phyloP scores from a whole-genome alignment of 192 early-diverging fungal species.

The Rhizophagus clarus region DNA sequence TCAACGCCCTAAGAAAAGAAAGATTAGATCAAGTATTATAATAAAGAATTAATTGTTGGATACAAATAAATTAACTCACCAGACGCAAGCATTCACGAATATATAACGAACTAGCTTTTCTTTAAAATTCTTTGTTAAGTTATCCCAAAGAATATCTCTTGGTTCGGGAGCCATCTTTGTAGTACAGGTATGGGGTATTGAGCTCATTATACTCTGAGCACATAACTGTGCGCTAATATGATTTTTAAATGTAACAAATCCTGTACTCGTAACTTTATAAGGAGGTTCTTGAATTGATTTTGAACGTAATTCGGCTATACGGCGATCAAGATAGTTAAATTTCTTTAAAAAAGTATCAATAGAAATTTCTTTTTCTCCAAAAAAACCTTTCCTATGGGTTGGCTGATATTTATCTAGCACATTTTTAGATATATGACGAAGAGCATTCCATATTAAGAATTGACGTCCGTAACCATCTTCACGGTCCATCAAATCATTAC shows the following conservation, averaged over 20 bases:
- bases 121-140: constrained; percentile 46
- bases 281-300: constrained; percentile 33
- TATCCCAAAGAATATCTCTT: constrained; percentile 63
- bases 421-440: constrained; percentile 32
- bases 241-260: constrained; percentile 63
- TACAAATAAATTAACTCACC: constrained; percentile 35
- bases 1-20: constrained; percentile 49
- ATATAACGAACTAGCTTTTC: constrained; percentile 46
- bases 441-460: constrained; percentile 42
- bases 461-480: constrained; percentile 29
- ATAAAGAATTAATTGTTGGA: neutral
- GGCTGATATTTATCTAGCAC: constrained; percentile 43
- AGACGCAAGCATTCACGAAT: constrained; percentile 50
- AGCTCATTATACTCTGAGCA: constrained; percentile 55
- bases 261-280: constrained; percentile 57
- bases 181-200: constrained; percentile 52
- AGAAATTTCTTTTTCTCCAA: constrained; percentile 30
- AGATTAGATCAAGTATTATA: neutral
- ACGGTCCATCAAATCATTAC: constrained; percentile 14
- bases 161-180: constrained; percentile 63
- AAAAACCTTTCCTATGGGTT: constrained; percentile 34
- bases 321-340: constrained; percentile 46
- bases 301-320: constrained; percentile 45
- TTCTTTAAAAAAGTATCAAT: constrained; percentile 47
- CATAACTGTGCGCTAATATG: constrained; percentile 58